Evolutionary conservation across 805 yeast genomes (phyloP).

Genomic region (Saccharomycopsis fermentans): DNA sequence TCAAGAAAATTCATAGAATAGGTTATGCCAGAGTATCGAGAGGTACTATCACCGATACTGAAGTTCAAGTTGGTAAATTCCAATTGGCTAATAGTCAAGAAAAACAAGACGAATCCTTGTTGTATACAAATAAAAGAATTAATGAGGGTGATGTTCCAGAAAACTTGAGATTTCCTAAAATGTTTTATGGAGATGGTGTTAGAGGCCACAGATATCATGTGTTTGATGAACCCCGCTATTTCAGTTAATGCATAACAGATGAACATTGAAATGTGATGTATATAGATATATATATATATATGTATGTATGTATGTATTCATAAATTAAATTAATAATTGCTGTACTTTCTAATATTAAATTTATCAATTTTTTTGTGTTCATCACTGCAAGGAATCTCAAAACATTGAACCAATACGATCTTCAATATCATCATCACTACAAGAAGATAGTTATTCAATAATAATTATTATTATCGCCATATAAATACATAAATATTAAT

Average conservation of each 20-base stretch:
- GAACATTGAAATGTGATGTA: not conserved
- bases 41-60: slow-evolving; percentile 93
- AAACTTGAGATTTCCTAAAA: slow-evolving; percentile 63
- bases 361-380: too few species aligned
- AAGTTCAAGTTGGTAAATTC: slow-evolving; percentile 91
- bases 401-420: not conserved
- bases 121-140: slow-evolving; percentile 48
- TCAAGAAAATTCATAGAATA: slow-evolving; percentile 73
- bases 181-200: slow-evolving; percentile 83
- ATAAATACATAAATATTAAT: not conserved
- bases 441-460: too few species aligned
- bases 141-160: slow-evolving; percentile 47
- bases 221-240: slow-evolving; percentile 87
- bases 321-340: not conserved
- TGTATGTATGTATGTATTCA: not conserved
- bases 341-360: not conserved
- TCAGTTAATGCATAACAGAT: slow-evolving; percentile 17
- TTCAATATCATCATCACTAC: not conserved
- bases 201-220: slow-evolving; percentile 93
- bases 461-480: too few species aligned
- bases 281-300: too few species aligned
- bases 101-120: slow-evolving; percentile 25
- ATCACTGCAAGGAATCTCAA: too few species aligned
- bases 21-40: slow-evolving; percentile 93
- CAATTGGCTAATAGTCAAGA: slow-evolving; percentile 34